Base-by-base conservation (phyloP, 164 flowering plant species). In the Hamamelis virginiana region DNA sequence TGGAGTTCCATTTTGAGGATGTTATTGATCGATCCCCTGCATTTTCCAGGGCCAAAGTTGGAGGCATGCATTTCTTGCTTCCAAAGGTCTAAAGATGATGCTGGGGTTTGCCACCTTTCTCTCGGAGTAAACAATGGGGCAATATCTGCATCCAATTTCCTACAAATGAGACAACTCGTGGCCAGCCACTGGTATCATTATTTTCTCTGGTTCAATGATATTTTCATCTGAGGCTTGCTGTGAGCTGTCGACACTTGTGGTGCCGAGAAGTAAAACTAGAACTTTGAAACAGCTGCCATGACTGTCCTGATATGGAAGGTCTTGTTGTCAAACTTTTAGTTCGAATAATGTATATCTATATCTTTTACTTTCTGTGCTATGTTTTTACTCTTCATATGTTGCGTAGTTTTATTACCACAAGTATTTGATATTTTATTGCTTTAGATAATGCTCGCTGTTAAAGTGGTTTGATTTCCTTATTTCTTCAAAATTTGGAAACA, bases 11-110 rank as follows among this genome's bases (percentile, higher is more conserved):
- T 69, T 33, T 72, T 72, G 68, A 72, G 76, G 73, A 76, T 52
- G 67, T 52, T 78, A 85, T 87, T 85, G 82, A 84, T 80, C 72
- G 70, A 73, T 80, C 82, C 80, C 82, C 82, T 82, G 74, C 81
- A 75, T 86, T 83, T 88, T 86, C 84, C 89, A 82, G 89, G 90
- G 81, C 80, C 81, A 76, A 57, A 77, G 84, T 84, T 75, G 82
- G 91, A 76, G 86, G 85, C 89, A 74, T 80, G 78, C 71, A 60
- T 76, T 62, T 63, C 76, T 82, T 83, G 87, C 87, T 87, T 86
- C 84, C 80, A 78, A 76, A 82, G 77, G 81, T 75, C 79, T 67
- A 82, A 80, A 72, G 80, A 75, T 84, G 90, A 79, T 85, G 76
- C 74, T 78, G 76, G 82, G 79, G 70, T 75, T 78, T 71, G 77